Percentiles rank a stretch among this genome's conserved stretches.
These are phyloP conservation scores for Clohesyomyces aquaticus DNA, from an alignment of 495 filamentous ascomycete species.

Conservation along the genomic window DNA sequence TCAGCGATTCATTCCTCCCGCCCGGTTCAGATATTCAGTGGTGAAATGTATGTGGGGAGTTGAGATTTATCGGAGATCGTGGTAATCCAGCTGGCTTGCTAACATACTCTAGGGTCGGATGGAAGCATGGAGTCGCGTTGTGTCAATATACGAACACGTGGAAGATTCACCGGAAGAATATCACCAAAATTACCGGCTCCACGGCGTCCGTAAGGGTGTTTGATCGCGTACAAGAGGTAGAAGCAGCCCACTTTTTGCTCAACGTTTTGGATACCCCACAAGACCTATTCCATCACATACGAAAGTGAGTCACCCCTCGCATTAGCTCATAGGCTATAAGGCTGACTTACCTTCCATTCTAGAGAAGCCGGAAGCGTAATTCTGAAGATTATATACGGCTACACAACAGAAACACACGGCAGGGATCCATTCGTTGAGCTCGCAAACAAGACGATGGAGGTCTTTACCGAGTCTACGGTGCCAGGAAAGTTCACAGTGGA, in stretches of 20 bases:
- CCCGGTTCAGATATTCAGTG: neutral
- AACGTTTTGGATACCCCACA: conserved; percentile 6
- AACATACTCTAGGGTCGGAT: conserved; percentile 16
- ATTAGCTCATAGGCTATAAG: too few species aligned
- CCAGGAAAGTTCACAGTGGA: conserved; percentile 54
- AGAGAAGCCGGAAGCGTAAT: conserved; percentile 51
- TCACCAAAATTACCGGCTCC: conserved; percentile 13
- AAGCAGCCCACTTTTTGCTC: conserved; percentile 27
- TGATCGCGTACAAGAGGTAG: conserved; percentile 19
- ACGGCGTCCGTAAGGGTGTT: neutral
- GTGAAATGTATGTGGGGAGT: conserved; percentile 6
- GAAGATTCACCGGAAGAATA: conserved; percentile 26
- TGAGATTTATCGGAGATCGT: neutral
- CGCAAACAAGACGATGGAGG: conserved; percentile 48
- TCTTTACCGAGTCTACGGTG: conserved; percentile 47
- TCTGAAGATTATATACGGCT: conserved; percentile 56
- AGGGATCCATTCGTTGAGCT: conserved; percentile 53
- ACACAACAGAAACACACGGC: conserved; percentile 50
- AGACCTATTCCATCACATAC: conserved; percentile 21
- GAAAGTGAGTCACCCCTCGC: too few species aligned
- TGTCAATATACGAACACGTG: conserved; percentile 13
- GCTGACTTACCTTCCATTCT: too few species aligned
- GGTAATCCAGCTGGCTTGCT: neutral
- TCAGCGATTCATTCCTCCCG: conserved; percentile 49
- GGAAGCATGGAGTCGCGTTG: conserved; percentile 22